Base-by-base conservation (phyloP, 1,284 basidiomycete genomes). In the Cutaneotrichosporon daszewskae region DNA sequence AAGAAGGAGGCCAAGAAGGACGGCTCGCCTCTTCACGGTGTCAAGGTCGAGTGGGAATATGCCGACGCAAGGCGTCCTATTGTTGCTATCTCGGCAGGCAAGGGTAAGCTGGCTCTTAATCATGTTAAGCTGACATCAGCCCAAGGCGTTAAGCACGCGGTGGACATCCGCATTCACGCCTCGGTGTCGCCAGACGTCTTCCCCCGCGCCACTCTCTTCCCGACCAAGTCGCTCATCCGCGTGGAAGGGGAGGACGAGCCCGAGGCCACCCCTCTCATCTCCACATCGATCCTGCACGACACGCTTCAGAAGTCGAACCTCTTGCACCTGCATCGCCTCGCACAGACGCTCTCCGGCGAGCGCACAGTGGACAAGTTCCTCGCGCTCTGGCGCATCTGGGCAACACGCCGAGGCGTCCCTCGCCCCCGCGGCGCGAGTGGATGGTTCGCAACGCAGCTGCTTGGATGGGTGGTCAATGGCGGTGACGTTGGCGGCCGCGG, bases 351-450 rank as follows among this genome's bases (percentile, higher is more conserved):
- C 5, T 76, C 83, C 0, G 78, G 81, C 0, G 89, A 87, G 60
- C 68, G 73, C 2, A 52, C 47, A 1, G 53, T 62, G 13, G 61
- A 59, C 32, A 85, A 92, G 48, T 88, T 87, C 7, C 72, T 89
- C 16, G 75, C 84, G 1, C 74, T 96, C 10, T 79, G 96, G 43
- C 79, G 88, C 17, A 79, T 94, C 16, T 96, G 92, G 94, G 86
- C 87, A 1, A 83, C 84, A 43, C 86, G 92, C 62, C 78, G 91
- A 17, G 89, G 88, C 0, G 87, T 87, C 53, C 49, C 60, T 22
- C 45, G 54, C 56, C 69, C 28, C 63, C 62, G 79, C 45, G 83
- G 82, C 52, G 74, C 85, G 2, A 74, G 76, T 28, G 87, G 84
- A 0, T 72, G 76, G 32, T 86, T 79, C 74, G 90, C 87, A 78